A percentile compares a stretch with the other conserved stretches of the same genome.
These are phyloP conservation scores for Prunus campanulata DNA, from an alignment of 306 rosid species.

Conservation along the genomic window DNA sequence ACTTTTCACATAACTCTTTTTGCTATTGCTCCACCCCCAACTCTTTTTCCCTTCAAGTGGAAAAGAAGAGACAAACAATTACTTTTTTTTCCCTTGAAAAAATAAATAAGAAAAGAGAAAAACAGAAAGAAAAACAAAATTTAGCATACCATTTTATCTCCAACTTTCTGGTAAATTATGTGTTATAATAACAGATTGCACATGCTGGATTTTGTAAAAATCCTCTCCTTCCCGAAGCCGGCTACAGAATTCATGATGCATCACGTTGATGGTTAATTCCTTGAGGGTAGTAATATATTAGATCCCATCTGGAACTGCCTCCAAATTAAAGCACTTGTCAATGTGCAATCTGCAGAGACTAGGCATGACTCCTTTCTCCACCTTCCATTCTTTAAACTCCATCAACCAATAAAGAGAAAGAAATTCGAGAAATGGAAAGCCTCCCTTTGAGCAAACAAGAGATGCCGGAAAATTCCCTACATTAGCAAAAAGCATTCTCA, in stretches of 20 bases:
- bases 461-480: accelerated
- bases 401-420: constrained; percentile 25
- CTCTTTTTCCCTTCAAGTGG: too few relatives aligned
- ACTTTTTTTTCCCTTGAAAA: too few relatives aligned
- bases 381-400: constrained; percentile 37
- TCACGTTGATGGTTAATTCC: constrained; percentile 14
- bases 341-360: constrained; percentile 24
- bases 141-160: neutral
- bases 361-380: constrained; percentile 40
- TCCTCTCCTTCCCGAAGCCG: constrained; percentile 46
- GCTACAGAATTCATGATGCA: constrained; percentile 31
- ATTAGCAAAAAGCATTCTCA: constrained; percentile 22
- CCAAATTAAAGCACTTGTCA: neutral
- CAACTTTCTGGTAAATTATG: neutral
- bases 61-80: too few relatives aligned
- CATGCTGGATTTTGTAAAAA: constrained; percentile 48
- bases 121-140: too few relatives aligned
- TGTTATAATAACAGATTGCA: constrained; percentile 33
- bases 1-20: too few relatives aligned
- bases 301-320: constrained; percentile 48
- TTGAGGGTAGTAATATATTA: constrained; percentile 21
- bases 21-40: too few relatives aligned
- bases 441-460: constrained; percentile 27
- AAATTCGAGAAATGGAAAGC: constrained; percentile 41
- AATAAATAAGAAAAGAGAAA: too few relatives aligned